Percentiles rank a stretch among this genome's conserved stretches.
Conservation (phyloP, 1,284 basidiomycete species). For the Erythrobasidium hasegawianum region DNA sequence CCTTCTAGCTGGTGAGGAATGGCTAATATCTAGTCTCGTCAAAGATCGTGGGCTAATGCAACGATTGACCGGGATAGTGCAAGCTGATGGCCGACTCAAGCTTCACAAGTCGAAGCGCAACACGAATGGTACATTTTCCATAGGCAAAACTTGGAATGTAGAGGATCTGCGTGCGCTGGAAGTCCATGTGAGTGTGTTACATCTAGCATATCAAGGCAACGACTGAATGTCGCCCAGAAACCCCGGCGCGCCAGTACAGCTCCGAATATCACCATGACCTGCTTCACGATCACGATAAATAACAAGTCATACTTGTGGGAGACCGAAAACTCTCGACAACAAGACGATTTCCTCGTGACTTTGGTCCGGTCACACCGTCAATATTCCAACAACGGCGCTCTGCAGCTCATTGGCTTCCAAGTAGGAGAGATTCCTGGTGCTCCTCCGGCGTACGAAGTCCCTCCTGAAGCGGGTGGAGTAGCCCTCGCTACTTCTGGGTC, state of each 20-base stretch:
- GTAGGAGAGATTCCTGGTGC: constrained; percentile 37
- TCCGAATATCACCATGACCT: constrained; percentile 36
- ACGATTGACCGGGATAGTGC: constrained; percentile 12
- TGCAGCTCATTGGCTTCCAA: constrained; percentile 40
- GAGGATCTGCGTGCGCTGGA: constrained; percentile 74
- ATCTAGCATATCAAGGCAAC: no score
- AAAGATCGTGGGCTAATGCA: background rate
- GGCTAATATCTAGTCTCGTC: no score
- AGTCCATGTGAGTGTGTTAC: constrained; percentile 50
- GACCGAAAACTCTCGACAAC: constrained; percentile 69
- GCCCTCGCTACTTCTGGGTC: constrained; percentile 16
- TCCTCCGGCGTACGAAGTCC: constrained; percentile 30
- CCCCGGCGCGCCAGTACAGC: constrained; percentile 12
- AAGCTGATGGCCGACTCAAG: constrained; percentile 36
- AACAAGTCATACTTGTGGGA: constrained; percentile 77
- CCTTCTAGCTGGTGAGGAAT: constrained; percentile 41
- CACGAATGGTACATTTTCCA: constrained; percentile 88
- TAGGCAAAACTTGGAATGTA: constrained; percentile 94
- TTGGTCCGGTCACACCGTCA: constrained; percentile 65
- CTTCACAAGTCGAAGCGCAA: constrained; percentile 96
- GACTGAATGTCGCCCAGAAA: constrained; percentile 18
- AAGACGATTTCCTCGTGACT: constrained; percentile 65
- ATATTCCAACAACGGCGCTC: constrained; percentile 36
- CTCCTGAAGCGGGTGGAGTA: constrained; percentile 21
- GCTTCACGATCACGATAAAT: constrained; percentile 75